Base-by-base conservation (phyloP, 164 flowering plant genomes). In the Platanus orientalis region DNA sequence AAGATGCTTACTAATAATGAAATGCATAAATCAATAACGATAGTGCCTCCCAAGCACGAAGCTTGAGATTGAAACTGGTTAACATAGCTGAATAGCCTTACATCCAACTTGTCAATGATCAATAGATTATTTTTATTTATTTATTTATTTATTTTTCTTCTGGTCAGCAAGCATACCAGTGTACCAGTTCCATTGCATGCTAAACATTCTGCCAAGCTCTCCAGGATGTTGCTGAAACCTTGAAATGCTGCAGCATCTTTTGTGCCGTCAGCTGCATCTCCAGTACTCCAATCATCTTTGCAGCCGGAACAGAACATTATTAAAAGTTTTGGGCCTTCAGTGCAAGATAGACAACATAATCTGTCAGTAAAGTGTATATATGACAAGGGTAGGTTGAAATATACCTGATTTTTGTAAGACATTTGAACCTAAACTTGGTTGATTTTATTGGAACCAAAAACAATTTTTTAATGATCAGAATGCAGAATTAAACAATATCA, bases 151-250 rank as follows among this genome's bases (percentile, higher is more conserved):
- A 1, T 25, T 66, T 42, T 45, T 53, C n/a, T n/a, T n/a, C n/a
- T n/a, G n/a, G 58, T 48, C 48, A 39, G 39, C 11, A 56, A 6
- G 20, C 26, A 17, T 71, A 93, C 98, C 87, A 80, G 72, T 55
- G 69, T 53, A 72, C 76, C 66, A 75, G 65, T 72, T 60, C 86
- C 90, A 58, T 47, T 55, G 76, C 81, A 78, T 58, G 80, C 45
- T n/a, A 89, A 6, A 66, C 96, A 91, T 40, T 81, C 89, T 54
- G 85, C 92, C 75, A 94, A 81, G 61, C 96, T 86, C 29, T 81
- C 81, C 58, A 94, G 78, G 42, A 89, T 80, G 45, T 48, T 36
- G 55, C 47, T 67, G 39, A 78, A 78, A 53, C 24, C 77, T 65
- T 68, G 65, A 61, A 39, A 69, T 53, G 63, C 40, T 13, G 76